These are phyloP conservation scores for Trichosporon sp. DNA, from an alignment of 1,284 basidiomycete genomes.

Conservation along the genomic window DNA sequence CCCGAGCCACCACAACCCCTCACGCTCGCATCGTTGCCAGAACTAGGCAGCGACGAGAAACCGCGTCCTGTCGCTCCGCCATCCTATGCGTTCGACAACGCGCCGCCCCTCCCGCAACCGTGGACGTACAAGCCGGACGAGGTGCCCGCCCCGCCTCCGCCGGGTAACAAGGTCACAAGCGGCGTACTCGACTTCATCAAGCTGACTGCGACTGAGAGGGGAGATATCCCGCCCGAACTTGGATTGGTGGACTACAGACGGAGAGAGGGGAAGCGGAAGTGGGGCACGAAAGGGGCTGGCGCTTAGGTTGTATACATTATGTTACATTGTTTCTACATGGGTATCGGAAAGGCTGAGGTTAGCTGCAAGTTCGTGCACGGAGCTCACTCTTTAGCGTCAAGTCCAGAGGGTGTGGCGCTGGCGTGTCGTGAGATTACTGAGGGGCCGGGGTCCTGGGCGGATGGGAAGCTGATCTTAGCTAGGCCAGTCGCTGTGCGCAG, in stretches of 20 bases:
- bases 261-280: slow-evolving; percentile 28
- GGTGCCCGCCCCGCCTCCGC: slow-evolving; percentile 19
- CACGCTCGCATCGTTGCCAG: slow-evolving; percentile 27
- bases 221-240: slow-evolving; percentile 52
- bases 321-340: neutral
- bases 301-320: slow-evolving; percentile 2
- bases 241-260: slow-evolving; percentile 51
- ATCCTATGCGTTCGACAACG: slow-evolving; percentile 44
- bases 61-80: slow-evolving; percentile 22
- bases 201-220: slow-evolving; percentile 47
- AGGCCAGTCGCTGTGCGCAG: too few species aligned
- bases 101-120: slow-evolving; percentile 42
- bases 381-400: too few species aligned
- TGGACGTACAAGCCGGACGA: slow-evolving; percentile 44
- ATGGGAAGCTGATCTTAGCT: too few species aligned
- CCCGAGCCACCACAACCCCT: slow-evolving; percentile 20
- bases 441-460: too few species aligned
- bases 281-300: slow-evolving; percentile 33
- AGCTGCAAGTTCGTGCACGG: neutral
- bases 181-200: slow-evolving; percentile 53
- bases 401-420: too few species aligned
- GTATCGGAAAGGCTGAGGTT: neutral
- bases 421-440: too few species aligned
- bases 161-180: slow-evolving; percentile 38
- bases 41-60: slow-evolving; percentile 25